Conservation (phyloP, 2,329 filamentous ascomycete species). For the Hymenoscyphus linearis region DNA sequence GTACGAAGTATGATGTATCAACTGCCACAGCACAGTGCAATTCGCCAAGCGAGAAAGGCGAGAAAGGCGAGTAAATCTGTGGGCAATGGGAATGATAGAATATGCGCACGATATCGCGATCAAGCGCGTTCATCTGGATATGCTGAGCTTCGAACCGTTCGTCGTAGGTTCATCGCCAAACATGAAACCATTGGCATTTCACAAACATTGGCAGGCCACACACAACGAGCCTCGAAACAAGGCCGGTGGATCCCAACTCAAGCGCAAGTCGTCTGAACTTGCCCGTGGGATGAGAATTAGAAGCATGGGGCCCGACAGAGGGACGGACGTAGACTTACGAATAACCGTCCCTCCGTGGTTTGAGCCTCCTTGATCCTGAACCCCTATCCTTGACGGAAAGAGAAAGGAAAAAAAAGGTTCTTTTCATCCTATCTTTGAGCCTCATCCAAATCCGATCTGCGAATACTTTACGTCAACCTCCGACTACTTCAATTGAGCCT, state of each 20-base stretch:
- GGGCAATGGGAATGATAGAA: not conserved
- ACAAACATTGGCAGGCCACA: not conserved
- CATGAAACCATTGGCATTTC: not conserved
- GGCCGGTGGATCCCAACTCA: not conserved
- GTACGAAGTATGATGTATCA: no score
- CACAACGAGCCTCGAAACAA: not conserved
- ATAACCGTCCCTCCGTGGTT: no score
- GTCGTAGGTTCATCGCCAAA: not conserved
- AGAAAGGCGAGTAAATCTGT: no score
- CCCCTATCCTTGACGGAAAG: no score
- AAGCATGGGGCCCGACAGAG: no score
- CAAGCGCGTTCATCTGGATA: not conserved
- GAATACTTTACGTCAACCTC: no score
- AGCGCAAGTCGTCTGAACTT: slow-evolving; percentile 1
- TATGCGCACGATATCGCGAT: not conserved
- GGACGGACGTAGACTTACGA: no score
- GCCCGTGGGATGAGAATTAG: not conserved
- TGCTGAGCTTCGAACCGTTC: not conserved
- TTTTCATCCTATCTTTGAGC: no score
- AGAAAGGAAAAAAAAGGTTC: no score
- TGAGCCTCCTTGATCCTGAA: no score
- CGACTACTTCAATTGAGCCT: no score
- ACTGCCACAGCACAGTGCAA: not conserved
- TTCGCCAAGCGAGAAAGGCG: not conserved
- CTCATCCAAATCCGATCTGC: no score